A percentile compares a stretch with the other conserved stretches of the same genome.
These are phyloP conservation scores for Colletotrichum musae DNA, from an alignment of 2,329 filamentous ascomycete genomes.

Conservation along the genomic window DNA sequence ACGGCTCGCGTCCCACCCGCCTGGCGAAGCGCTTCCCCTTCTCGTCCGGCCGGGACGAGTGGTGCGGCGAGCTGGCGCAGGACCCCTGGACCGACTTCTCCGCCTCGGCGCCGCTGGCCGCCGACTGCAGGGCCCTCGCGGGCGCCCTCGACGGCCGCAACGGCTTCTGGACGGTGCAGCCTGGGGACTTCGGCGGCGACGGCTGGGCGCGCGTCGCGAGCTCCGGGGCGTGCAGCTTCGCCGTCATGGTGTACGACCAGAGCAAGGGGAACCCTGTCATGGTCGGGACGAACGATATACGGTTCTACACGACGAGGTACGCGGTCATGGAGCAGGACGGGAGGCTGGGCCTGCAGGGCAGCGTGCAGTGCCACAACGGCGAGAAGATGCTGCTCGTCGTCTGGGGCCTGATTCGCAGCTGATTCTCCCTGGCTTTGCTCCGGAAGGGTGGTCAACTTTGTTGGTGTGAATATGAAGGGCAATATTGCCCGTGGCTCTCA, in stretches of 20 bases:
- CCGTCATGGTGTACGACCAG: constrained; percentile 18
- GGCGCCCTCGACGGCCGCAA: constrained; percentile 6
- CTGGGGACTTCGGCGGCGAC: constrained; percentile 24
- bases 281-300: constrained; percentile 41
- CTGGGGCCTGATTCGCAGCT: constrained; percentile 36
- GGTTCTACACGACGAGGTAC: constrained; percentile 36
- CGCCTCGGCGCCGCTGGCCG: constrained; percentile 28
- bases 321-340: constrained; percentile 22
- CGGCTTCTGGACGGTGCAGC: constrained; percentile 36
- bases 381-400: constrained; percentile 28
- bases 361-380: constrained; percentile 34
- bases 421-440: background rate
- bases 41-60: constrained; percentile 38
- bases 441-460: too few species aligned
- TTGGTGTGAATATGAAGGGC: background rate
- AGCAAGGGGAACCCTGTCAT: constrained; percentile 16
- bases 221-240: constrained; percentile 39
- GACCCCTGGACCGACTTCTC: constrained; percentile 30
- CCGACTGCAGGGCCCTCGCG: constrained; percentile 32
- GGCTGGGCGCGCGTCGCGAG: constrained; percentile 37
- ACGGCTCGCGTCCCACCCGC: constrained; percentile 21
- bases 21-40: constrained; percentile 27
- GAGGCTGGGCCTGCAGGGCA: constrained; percentile 33
- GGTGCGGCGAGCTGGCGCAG: constrained; percentile 38
- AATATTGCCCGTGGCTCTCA: too few species aligned